Conservation (phyloP, 208 protist genomes). For the Porcisia hertigi region DNA sequence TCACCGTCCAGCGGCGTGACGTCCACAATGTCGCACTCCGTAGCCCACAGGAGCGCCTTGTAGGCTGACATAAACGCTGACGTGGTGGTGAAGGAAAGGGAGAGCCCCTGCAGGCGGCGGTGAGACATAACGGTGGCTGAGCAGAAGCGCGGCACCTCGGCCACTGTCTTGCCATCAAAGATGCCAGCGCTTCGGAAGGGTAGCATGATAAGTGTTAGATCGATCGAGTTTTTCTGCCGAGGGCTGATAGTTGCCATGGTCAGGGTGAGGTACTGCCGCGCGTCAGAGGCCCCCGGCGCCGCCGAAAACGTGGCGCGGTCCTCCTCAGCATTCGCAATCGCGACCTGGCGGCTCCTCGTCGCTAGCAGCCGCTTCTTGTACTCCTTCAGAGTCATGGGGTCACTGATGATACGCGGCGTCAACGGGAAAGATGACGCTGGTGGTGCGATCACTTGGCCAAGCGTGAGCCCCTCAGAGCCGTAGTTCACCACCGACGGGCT, state of each 20-base stretch:
- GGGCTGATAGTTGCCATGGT: slow-evolving; percentile 71
- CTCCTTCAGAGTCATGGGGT: slow-evolving; percentile 55
- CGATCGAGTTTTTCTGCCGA: slow-evolving; percentile 61
- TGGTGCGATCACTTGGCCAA: slow-evolving; percentile 64
- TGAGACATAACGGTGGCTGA: slow-evolving; percentile 40
- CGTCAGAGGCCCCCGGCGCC: neutral
- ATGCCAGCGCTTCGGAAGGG: slow-evolving; percentile 48
- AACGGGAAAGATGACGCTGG: slow-evolving; percentile 66
- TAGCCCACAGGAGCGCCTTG: slow-evolving; percentile 81
- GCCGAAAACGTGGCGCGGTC: slow-evolving; percentile 52
- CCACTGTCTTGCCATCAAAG: slow-evolving; percentile 47
- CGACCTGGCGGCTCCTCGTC: slow-evolving; percentile 41
- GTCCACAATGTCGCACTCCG: slow-evolving; percentile 77
- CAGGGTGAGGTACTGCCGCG: slow-evolving; percentile 53
- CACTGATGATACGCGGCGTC: slow-evolving; percentile 63
- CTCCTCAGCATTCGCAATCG: slow-evolving; percentile 53
- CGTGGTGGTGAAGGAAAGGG: slow-evolving; percentile 73
- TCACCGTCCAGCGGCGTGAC: slow-evolving; percentile 24
- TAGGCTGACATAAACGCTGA: slow-evolving; percentile 80
- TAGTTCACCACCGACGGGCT: slow-evolving; percentile 58
- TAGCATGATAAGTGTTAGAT: slow-evolving; percentile 74
- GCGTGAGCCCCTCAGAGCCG: slow-evolving; percentile 57
- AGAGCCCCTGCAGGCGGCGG: slow-evolving; percentile 64
- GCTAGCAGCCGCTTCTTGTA: slow-evolving; percentile 63
- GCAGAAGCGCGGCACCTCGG: slow-evolving; percentile 71